Evolutionary conservation across 139 green algal genomes (phyloP).

Genomic region (Micractinium sp.): DNA sequence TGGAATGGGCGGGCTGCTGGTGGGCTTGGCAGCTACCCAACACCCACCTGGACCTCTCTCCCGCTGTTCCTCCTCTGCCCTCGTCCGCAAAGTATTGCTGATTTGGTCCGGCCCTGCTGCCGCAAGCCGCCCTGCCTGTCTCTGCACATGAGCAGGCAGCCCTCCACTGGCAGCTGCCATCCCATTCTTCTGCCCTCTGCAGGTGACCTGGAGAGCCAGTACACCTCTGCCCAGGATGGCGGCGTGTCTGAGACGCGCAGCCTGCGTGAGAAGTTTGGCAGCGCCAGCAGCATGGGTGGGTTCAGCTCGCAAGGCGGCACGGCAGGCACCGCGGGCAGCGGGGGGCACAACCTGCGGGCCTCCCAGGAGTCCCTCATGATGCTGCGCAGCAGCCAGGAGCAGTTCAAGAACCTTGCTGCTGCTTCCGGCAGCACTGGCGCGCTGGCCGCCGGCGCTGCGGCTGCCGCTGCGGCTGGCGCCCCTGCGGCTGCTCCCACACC

Average conservation of each 20-base stretch:
- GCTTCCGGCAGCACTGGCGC: background rate
- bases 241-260: background rate
- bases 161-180: too few relatives aligned
- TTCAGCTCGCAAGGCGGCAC: background rate
- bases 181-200: background rate
- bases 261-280: conserved; percentile 5
- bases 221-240: background rate
- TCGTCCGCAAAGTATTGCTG: too few relatives aligned
- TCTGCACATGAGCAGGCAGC: too few relatives aligned
- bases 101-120: too few relatives aligned
- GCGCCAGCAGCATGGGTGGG: background rate
- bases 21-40: too few relatives aligned
- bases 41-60: too few relatives aligned
- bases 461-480: background rate
- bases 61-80: too few relatives aligned
- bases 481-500: background rate
- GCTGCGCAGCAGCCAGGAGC: conserved; percentile 29
- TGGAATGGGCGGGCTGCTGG: too few relatives aligned
- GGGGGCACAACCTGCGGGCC: background rate
- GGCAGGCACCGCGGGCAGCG: background rate
- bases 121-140: too few relatives aligned
- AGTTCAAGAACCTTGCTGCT: background rate
- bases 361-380: conserved; percentile 2
- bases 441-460: background rate
- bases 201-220: conserved; percentile 37